A percentile compares a stretch with the other conserved stretches of the same genome.
Evolutionary conservation across 2,329 filamentous ascomycete species (phyloP).

Genomic region (Penicillium paneum): DNA sequence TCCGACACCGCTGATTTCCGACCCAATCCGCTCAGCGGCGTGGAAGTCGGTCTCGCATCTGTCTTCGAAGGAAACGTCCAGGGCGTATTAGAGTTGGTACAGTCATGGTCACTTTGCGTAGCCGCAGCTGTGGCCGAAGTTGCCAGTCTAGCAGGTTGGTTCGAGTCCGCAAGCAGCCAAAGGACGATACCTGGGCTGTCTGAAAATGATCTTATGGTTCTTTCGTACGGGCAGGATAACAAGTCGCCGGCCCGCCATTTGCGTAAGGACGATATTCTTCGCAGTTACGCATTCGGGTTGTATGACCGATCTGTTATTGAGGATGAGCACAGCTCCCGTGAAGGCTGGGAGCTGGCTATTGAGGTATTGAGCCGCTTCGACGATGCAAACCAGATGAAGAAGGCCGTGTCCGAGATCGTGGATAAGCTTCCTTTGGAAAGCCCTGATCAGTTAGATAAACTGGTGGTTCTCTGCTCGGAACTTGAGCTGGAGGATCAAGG

Average conservation of each 20-base stretch:
- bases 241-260: conserved; percentile 47
- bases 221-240: conserved; percentile 66
- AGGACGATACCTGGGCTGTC: conserved; percentile 64
- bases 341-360: conserved; percentile 89
- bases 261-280: conserved; percentile 75
- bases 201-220: conserved; percentile 77
- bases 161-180: conserved; percentile 57
- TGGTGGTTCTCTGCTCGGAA: conserved; percentile 73
- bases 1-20: conserved; percentile 63
- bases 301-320: conserved; percentile 37
- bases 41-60: conserved; percentile 79
- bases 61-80: conserved; percentile 79
- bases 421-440: conserved; percentile 70
- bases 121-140: conserved; percentile 78
- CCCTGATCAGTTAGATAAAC: conserved; percentile 70
- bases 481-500: conserved; percentile 77
- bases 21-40: conserved; percentile 69
- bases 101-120: conserved; percentile 75
- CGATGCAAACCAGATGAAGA: conserved; percentile 65
- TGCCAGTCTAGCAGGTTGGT: conserved; percentile 78
- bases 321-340: conserved; percentile 44
- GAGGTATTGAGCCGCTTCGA: conserved; percentile 79
- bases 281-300: conserved; percentile 69
- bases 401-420: conserved; percentile 71
- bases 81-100: conserved; percentile 69